Conservation (phyloP, 2,329 filamentous ascomycete species). For the Penicillium fuscoglaucum region DNA sequence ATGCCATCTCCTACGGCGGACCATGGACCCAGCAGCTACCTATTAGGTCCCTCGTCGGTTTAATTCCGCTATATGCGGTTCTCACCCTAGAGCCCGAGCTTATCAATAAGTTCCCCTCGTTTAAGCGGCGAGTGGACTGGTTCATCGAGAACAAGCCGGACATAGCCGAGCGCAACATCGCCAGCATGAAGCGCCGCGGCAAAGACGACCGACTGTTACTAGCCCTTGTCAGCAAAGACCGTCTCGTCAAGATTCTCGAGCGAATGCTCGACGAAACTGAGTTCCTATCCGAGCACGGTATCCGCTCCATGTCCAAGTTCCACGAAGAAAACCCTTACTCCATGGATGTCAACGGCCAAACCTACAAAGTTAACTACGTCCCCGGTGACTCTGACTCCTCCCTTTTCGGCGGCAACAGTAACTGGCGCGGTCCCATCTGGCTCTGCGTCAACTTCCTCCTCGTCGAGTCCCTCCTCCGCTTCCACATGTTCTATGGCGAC, state of each 20-base stretch:
- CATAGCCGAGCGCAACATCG: conserved; percentile 88
- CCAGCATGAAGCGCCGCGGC: conserved; percentile 84
- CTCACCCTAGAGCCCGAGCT: conserved; percentile 91
- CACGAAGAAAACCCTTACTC: conserved; percentile 88
- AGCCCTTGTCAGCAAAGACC: conserved; percentile 87
- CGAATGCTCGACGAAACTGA: conserved; percentile 94
- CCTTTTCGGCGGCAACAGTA: conserved; percentile 94
- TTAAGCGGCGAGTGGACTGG: conserved; percentile 92
- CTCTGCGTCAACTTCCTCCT: conserved; percentile 93
- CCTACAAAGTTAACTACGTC: conserved; percentile 84
- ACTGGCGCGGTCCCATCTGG: conserved; percentile 97
- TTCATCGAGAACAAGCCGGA: conserved; percentile 87
- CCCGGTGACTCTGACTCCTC: conserved; percentile 95
- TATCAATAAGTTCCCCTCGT: conserved; percentile 84
- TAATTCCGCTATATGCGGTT: conserved; percentile 91
- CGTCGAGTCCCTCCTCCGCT: conserved; percentile 89
- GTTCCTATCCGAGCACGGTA: conserved; percentile 86
- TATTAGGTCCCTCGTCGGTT: conserved; percentile 84
- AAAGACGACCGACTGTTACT: conserved; percentile 86
- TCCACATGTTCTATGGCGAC: conserved; percentile 94
- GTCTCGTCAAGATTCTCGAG: conserved; percentile 83
- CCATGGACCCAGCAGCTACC: conserved; percentile 92
- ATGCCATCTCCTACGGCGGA: conserved; percentile 94
- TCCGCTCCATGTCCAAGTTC: conserved; percentile 86
- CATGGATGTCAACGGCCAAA: conserved; percentile 93